Conservation (phyloP, 352 stramenopile species). For the Globisporangium cylindrosporum region DNA sequence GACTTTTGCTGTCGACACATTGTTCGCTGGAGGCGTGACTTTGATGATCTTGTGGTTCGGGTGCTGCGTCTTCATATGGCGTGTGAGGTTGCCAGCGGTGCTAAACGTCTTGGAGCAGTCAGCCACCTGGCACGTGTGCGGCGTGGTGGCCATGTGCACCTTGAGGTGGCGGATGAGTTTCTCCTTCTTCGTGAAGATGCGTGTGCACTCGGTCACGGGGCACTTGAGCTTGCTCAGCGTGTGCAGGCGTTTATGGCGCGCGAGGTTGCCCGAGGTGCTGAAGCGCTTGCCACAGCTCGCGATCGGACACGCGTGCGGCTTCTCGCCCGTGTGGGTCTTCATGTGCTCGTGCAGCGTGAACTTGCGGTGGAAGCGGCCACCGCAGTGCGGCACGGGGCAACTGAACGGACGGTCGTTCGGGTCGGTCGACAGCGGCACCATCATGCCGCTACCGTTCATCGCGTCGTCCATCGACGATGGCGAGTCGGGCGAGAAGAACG, state of each 20-base stretch:
- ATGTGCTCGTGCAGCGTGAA: conserved; percentile 73
- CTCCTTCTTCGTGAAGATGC: conserved; percentile 45
- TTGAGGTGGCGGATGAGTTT: conserved; percentile 53
- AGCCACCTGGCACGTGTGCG: conserved; percentile 48
- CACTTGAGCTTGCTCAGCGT: conserved; percentile 45
- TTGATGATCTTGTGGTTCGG: conserved; percentile 16
- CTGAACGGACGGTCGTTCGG: conserved; percentile 39
- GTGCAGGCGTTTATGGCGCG: conserved; percentile 65
- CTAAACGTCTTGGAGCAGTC: conserved; percentile 66
- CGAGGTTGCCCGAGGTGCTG: conserved; percentile 69
- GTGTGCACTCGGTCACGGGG: conserved; percentile 39
- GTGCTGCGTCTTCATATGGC: conserved; percentile 66
- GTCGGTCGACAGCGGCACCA: background rate
- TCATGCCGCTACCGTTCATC: background rate
- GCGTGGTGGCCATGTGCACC: conserved; percentile 43
- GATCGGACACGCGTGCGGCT: conserved; percentile 59
- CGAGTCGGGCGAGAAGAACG: background rate
- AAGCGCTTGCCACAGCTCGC: conserved; percentile 61
- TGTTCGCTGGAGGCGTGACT: background rate
- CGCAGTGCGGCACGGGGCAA: conserved; percentile 47
- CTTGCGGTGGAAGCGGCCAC: conserved; percentile 59
- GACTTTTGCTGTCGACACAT: background rate
- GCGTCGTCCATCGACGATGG: background rate
- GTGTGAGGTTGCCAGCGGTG: conserved; percentile 64
- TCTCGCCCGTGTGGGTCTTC: conserved; percentile 78